Base-by-base conservation (phyloP, 345 rosid species). In the Camelina neglecta region DNA sequence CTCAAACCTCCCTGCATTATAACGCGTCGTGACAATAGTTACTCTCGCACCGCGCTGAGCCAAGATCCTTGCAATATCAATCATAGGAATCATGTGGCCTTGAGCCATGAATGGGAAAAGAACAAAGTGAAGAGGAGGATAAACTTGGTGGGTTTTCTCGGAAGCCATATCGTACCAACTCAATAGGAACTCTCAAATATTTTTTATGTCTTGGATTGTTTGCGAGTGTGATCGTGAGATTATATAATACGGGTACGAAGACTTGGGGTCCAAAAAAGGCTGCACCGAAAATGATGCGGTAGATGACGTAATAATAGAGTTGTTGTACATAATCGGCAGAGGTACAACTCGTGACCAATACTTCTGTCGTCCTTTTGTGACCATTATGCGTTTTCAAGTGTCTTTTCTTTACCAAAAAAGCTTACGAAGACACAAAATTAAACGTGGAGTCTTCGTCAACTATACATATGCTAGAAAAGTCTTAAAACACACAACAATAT, bases 11-110 rank as follows among this genome's bases (percentile, higher is more conserved):
- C n/a, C 55, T 24, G 81, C 81, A n/a, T 82, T 84, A 2, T 74
- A 24, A 47, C 83, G 81, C 6, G 92, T 86, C 1, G 89, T 80
- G 74, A 86, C 36, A 0, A 84, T 69, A 5, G 82, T 83, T 69
- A 81, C 21, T 6, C 11, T 26, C 4, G 47, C 76, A 26, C 84
- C 84, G 0, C 64, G 85, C 16, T 54, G 74, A 39, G 86, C 85
- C 26, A 86, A 41, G 9, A 82, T 31, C 63, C 72, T 79, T 23
- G 81, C 90, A 8, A 86, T 75, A 74, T 84, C 84, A 4, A 78
- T 21, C 81, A 83, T 69, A 24, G 81, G 87, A 12, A 83, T 82
- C 68, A 74, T 48, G 69, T 86, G 87, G 65, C 87, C 84, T 0
- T 69, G 70, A 45, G 60, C 69, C 63, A 65, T 75, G 66, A 65